Percentiles rank a stretch among this genome's conserved stretches.
Evolutionary conservation across 345 rosid species (phyloP).

Genomic region (Acer campestre): DNA sequence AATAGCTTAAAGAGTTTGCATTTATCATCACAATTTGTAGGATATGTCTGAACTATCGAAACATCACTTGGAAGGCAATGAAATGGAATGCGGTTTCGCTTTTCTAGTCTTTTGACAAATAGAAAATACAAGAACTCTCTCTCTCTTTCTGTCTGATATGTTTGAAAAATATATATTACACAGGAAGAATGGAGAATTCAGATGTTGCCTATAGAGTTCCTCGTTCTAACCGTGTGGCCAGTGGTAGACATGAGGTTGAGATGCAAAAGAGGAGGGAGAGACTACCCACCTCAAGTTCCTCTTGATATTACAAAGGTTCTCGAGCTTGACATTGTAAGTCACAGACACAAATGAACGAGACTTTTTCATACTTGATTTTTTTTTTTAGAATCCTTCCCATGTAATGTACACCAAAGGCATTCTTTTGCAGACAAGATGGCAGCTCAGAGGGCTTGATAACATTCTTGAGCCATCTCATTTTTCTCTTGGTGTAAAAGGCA

Average conservation of each 20-base stretch:
- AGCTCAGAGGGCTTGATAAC: constrained; percentile 71
- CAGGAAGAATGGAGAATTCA: constrained; percentile 89
- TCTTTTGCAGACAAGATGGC: constrained; percentile 74
- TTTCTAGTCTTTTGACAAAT: too few species aligned
- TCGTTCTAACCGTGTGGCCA: constrained; percentile 76
- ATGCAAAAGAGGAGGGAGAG: constrained; percentile 62
- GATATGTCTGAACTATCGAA: background rate
- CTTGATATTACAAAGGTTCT: constrained; percentile 59
- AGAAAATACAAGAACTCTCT: background rate
- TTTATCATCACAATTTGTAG: background rate
- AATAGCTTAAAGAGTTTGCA: background rate
- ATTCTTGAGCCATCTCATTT: constrained; percentile 64
- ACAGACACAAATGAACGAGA: background rate
- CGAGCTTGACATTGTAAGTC: constrained; percentile 75
- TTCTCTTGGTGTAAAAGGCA: constrained; percentile 66
- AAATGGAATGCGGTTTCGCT: too few species aligned
- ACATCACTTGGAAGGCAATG: background rate
- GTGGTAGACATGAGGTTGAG: constrained; percentile 80
- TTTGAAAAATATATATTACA: background rate
- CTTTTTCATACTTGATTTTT: background rate
- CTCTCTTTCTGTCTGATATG: background rate
- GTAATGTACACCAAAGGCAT: constrained; percentile 3
- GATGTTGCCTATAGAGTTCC: constrained; percentile 81
- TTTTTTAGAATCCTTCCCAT: background rate
- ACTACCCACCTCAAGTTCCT: constrained; percentile 74